A percentile compares a stretch with the other conserved stretches of the same genome.
These are phyloP conservation scores for Metschnikowia borealis DNA, from an alignment of 805 yeast genomes.

Conservation along the genomic window DNA sequence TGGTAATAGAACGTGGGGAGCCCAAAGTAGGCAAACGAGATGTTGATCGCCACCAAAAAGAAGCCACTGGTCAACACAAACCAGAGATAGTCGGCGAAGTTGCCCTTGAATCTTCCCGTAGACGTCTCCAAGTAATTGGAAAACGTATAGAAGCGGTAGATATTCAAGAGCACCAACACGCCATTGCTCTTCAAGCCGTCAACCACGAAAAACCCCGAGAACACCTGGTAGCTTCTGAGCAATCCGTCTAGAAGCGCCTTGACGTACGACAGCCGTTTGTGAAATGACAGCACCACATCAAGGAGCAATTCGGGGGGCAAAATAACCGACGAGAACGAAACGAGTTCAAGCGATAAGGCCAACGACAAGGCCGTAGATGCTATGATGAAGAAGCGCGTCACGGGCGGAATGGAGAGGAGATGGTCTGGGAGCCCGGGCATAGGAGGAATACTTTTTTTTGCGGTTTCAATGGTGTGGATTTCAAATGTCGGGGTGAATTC, in stretches of 20 bases:
- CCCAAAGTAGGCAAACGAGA: constrained; percentile 13
- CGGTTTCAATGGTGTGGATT: neutral
- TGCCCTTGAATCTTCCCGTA: constrained; percentile 42
- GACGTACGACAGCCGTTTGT: neutral
- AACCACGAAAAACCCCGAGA: constrained; percentile 49
- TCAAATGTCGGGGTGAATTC: neutral
- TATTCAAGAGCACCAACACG: constrained; percentile 38
- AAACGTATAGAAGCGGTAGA: constrained; percentile 55
- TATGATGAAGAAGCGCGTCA: constrained; percentile 54
- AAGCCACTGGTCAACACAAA: constrained; percentile 50
- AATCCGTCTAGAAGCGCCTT: neutral
- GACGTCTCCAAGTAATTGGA: constrained; percentile 51
- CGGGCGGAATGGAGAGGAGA: constrained; percentile 48
- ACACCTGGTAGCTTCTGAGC: constrained; percentile 43
- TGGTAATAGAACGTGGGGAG: constrained; percentile 22
- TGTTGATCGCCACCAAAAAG: constrained; percentile 35
- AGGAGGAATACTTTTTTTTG: neutral
- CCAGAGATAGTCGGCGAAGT: constrained; percentile 54
- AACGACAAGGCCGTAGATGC: constrained; percentile 45
- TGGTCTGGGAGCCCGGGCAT: constrained; percentile 17
- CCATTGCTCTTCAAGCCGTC: constrained; percentile 27
- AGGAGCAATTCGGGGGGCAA: constrained; percentile 4
- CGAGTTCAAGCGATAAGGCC: constrained; percentile 20
- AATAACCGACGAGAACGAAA: constrained; percentile 12
- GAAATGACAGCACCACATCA: constrained; percentile 9